Conservation (phyloP, 1,139 yeast genomes). For the Taphrina sp. region DNA sequence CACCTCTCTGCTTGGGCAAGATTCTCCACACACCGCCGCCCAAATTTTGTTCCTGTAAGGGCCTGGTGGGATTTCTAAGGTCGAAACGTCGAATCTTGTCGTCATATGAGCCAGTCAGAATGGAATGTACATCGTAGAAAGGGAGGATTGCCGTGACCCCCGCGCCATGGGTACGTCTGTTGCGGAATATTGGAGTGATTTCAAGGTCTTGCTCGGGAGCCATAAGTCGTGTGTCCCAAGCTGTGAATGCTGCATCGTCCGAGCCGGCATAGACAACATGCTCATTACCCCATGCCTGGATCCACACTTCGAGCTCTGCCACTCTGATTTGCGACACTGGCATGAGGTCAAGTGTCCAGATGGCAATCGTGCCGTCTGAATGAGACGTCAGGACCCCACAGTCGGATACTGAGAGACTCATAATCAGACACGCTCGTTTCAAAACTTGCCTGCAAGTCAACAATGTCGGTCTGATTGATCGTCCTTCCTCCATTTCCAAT, state of each 20-base stretch:
- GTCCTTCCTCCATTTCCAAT: not conserved
- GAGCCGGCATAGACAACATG: slow-evolving; percentile 29
- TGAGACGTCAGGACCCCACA: slow-evolving; percentile 15
- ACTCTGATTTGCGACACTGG: not conserved
- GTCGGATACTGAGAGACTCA: slow-evolving; percentile 16
- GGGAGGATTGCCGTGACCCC: slow-evolving; percentile 33
- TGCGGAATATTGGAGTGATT: slow-evolving; percentile 1
- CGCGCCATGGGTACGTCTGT: slow-evolving; percentile 28
- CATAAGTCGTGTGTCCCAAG: slow-evolving; percentile 22
- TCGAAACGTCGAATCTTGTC: slow-evolving; percentile 31
- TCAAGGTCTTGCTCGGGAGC: not conserved
- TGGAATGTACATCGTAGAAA: not conserved
- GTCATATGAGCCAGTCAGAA: slow-evolving; percentile 33
- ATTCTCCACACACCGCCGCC: slow-evolving; percentile 34
- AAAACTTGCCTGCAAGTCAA: not conserved
- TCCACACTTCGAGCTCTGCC: slow-evolving; percentile 30
- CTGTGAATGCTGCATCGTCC: slow-evolving; percentile 27
- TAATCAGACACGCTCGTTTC: slow-evolving; percentile 14
- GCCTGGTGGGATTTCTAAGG: slow-evolving; percentile 12
- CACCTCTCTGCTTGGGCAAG: slow-evolving; percentile 12
- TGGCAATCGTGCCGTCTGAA: slow-evolving; percentile 23
- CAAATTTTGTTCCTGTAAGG: slow-evolving; percentile 19
- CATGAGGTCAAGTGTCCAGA: slow-evolving; percentile 7
- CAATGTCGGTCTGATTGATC: not conserved
- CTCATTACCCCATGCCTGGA: slow-evolving; percentile 14